phyloP scores from a whole-genome alignment of 2,329 filamentous ascomycete species.

The Aspergillus sp. region DNA sequence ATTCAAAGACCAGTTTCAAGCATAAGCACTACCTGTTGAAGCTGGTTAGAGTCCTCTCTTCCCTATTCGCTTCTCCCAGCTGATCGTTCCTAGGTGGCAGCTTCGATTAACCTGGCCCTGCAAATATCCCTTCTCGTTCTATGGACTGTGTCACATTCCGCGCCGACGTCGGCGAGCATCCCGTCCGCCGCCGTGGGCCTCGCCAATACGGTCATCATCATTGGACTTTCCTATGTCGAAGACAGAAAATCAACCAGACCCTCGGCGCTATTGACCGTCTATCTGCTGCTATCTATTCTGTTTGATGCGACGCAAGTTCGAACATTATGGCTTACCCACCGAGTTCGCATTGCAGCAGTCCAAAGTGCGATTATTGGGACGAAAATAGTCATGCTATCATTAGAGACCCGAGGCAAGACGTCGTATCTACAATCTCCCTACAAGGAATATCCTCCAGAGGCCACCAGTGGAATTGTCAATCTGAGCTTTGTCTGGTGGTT shows the following conservation, averaged over 20 bases:
- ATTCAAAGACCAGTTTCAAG: background rate
- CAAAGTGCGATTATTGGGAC: constrained; percentile 33
- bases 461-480: constrained; percentile 20
- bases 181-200: constrained; percentile 3
- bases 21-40: too few species aligned
- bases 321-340: constrained; percentile 25
- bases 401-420: constrained; percentile 42
- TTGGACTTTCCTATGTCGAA: constrained; percentile 9
- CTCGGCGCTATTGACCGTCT: constrained; percentile 26
- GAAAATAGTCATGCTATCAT: constrained; percentile 37
- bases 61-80: background rate
- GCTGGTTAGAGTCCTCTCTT: too few species aligned
- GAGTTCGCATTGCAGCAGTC: constrained; percentile 24
- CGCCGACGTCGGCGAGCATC: constrained; percentile 1
- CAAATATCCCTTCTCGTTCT: constrained; percentile 9
- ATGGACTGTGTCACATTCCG: background rate
- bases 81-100: background rate
- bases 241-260: constrained; percentile 20
- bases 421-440: constrained; percentile 7
- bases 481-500: constrained; percentile 33
- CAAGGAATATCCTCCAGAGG: constrained; percentile 12
- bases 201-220: constrained; percentile 1
- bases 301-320: constrained; percentile 40
- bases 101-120: background rate
- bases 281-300: constrained; percentile 36